A percentile compares a stretch with the other conserved stretches of the same genome.
phyloP scores from a whole-genome alignment of 768 basidiomycete species.

The Sporobolomyces roseus region DNA sequence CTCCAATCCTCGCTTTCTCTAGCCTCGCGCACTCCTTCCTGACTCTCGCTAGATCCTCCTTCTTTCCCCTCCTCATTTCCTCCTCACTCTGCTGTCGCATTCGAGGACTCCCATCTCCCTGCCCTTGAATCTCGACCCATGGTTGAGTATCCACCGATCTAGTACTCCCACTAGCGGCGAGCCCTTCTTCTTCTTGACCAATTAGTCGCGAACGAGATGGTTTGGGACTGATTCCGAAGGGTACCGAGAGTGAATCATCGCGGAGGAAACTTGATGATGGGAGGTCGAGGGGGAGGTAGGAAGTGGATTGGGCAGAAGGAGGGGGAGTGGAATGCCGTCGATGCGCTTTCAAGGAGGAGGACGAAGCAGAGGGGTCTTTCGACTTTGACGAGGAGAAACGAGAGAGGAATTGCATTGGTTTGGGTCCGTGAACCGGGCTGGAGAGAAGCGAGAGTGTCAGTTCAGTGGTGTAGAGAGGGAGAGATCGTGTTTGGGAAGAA shows the following conservation, averaged over 20 bases:
- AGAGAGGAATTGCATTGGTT: constrained; percentile 13
- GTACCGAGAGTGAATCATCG: constrained; percentile 4
- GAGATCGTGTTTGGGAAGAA: too few relatives aligned
- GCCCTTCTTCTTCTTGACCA: neutral
- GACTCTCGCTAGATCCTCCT: neutral
- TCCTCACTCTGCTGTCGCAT: neutral
- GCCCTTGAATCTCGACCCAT: constrained; percentile 2
- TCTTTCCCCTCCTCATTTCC: neutral
- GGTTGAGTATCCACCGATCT: constrained; percentile 4
- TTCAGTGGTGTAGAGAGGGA: too few relatives aligned
- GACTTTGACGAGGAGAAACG: constrained; percentile 14
- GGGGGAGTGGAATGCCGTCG: constrained; percentile 3
- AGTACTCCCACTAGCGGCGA: neutral
- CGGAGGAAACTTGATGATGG: neutral
- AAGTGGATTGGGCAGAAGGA: neutral
- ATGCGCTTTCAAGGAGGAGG: neutral
- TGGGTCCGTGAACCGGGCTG: neutral
- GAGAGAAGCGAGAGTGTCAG: constrained; percentile 1
- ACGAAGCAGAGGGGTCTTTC: neutral
- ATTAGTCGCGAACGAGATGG: too few relatives aligned
- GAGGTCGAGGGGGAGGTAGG: neutral
- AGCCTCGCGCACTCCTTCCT: neutral
- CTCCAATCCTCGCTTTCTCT: neutral
- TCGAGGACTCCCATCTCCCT: neutral
- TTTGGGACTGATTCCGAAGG: neutral